Conservation (phyloP, 1,284 basidiomycete species). For the Ustilago sp. region DNA sequence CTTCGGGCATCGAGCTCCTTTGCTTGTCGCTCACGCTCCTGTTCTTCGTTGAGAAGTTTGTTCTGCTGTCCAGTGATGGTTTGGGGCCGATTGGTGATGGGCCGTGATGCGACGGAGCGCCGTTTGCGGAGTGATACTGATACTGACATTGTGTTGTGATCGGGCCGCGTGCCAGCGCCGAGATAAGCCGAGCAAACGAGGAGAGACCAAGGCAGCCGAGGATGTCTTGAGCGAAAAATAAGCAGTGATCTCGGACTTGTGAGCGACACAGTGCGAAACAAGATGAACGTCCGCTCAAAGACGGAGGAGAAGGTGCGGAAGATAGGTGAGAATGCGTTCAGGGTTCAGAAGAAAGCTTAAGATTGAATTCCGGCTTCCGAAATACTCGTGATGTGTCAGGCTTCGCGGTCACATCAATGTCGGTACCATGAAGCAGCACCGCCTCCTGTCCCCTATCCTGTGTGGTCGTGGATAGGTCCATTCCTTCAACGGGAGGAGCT, state of each 20-base stretch:
- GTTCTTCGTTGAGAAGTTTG: slow-evolving; percentile 40
- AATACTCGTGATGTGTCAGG: not conserved
- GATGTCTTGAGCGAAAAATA: not conserved
- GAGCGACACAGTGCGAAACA: not conserved
- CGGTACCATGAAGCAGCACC: slow-evolving; percentile 49
- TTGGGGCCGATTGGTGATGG: slow-evolving; percentile 45
- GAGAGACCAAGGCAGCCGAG: not conserved
- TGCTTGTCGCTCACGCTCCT: slow-evolving; percentile 41
- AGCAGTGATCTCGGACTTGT: not conserved
- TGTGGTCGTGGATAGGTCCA: no score
- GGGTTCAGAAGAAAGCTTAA: slow-evolving; percentile 8
- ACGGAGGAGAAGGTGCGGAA: not conserved
- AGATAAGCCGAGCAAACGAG: not conserved
- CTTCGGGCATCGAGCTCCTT: slow-evolving; percentile 39
- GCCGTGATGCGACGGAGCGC: slow-evolving; percentile 33
- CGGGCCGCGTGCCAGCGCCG: not conserved
- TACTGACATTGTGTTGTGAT: slow-evolving; percentile 18
- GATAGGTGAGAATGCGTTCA: not conserved
- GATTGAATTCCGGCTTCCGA: slow-evolving; percentile 6
- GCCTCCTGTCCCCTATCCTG: no score
- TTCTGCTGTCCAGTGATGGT: slow-evolving; percentile 49
- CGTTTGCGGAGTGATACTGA: slow-evolving; percentile 43
- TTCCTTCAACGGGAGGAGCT: no score
- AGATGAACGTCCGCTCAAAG: not conserved
- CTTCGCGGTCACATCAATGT: not conserved